Conservation (phyloP, 148 eudicot genomes). For the Camellia japonica region DNA sequence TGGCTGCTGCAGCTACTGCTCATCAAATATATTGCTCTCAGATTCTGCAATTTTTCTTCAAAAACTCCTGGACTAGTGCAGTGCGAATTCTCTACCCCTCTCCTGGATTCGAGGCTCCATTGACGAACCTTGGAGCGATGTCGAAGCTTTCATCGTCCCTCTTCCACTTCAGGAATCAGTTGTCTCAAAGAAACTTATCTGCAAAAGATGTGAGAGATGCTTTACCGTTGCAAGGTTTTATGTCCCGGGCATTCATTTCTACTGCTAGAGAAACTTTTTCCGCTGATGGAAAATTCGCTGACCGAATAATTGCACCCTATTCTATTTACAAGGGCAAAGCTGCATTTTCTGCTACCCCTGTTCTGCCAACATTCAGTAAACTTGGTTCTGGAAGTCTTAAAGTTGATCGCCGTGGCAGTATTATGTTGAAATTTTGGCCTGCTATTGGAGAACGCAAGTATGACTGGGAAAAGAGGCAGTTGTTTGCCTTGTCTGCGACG, state of each 20-base stretch:
- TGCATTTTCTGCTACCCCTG: conserved; percentile 66
- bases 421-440: conserved; percentile 73
- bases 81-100: too few species aligned
- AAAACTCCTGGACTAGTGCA: too few species aligned
- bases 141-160: too few species aligned
- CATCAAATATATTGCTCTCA: too few species aligned
- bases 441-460: conserved; percentile 90
- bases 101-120: too few species aligned
- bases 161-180: conserved; percentile 34
- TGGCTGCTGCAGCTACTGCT: too few species aligned
- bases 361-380: conserved; percentile 60
- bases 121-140: too few species aligned
- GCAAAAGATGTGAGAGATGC: conserved; percentile 23
- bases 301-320: conserved; percentile 45
- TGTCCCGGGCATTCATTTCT: conserved; percentile 44
- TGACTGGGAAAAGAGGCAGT: conserved; percentile 89
- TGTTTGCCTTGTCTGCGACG: conserved; percentile 77
- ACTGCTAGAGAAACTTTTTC: conserved; percentile 38
- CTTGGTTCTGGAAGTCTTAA: conserved; percentile 50
- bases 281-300: conserved; percentile 36
- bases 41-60: too few species aligned
- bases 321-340: too few species aligned
- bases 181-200: conserved; percentile 16
- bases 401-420: conserved; percentile 68
- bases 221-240: conserved; percentile 19